Evolutionary conservation across 352 stramenopile species (phyloP).

Genomic region (Globisporangium camurandrum): DNA sequence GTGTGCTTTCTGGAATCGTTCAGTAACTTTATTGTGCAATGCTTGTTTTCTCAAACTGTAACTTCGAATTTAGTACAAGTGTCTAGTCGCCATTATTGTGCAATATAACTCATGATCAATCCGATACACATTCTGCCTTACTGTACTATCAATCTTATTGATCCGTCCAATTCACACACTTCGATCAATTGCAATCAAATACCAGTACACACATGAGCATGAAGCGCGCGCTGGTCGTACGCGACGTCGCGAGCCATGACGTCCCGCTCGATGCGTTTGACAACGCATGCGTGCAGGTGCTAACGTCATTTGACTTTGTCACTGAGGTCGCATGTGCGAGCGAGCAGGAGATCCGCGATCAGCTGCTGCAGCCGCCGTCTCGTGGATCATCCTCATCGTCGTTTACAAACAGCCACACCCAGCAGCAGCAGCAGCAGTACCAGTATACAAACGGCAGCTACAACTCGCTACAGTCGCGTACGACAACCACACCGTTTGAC

Average conservation of each 20-base stretch:
- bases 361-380: constrained; percentile 49
- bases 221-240: constrained; percentile 76
- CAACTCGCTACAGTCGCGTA: not conserved
- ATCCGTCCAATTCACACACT: not conserved
- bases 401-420: constrained; percentile 11
- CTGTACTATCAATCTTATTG: too few relatives aligned
- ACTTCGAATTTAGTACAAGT: too few relatives aligned
- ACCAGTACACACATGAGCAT: constrained; percentile 22
- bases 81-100: too few relatives aligned
- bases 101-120: too few relatives aligned
- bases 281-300: constrained; percentile 67
- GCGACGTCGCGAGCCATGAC: constrained; percentile 63
- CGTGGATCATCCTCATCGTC: constrained; percentile 17
- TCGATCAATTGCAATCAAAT: not conserved
- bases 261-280: constrained; percentile 68
- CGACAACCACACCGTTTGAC: constrained; percentile 41
- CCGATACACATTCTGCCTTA: too few relatives aligned
- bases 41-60: too few relatives aligned
- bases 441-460: not conserved
- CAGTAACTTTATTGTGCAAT: too few relatives aligned
- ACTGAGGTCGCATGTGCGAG: constrained; percentile 60
- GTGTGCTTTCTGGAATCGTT: too few relatives aligned
- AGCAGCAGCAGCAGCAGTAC: constrained; percentile 13
- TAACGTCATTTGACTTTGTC: constrained; percentile 59
- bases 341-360: constrained; percentile 44